Evolutionary conservation across 768 basidiomycete genomes (phyloP).

Genomic region (Erythrobasidium yunnanense): DNA sequence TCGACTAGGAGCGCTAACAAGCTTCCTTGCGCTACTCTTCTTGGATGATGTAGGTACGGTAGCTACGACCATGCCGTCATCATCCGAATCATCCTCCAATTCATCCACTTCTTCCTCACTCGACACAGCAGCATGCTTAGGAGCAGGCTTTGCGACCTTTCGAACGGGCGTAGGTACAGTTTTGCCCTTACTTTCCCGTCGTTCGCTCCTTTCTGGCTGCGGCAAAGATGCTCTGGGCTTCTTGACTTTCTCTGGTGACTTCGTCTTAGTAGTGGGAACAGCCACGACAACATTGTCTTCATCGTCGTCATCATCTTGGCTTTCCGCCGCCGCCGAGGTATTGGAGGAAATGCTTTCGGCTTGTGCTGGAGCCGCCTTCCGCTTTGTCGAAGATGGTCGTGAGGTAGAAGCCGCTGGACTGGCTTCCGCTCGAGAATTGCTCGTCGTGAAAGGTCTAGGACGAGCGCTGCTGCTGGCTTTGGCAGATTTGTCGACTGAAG

Average conservation of each 20-base stretch:
- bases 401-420: too few species aligned
- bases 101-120: background rate
- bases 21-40: too few species aligned
- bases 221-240: too few species aligned
- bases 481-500: too few species aligned
- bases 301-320: background rate
- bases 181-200: background rate
- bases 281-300: conserved; percentile 1
- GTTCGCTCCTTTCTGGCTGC: conserved; percentile 7
- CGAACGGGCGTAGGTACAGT: background rate
- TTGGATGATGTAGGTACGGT: too few species aligned
- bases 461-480: too few species aligned
- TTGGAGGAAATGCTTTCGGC: background rate
- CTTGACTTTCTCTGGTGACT: too few species aligned
- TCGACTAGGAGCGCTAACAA: too few species aligned
- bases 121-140: background rate
- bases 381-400: background rate
- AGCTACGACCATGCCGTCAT: too few species aligned
- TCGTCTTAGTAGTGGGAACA: background rate
- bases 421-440: too few species aligned
- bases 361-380: background rate
- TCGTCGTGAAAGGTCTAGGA: too few species aligned
- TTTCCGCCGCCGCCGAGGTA: background rate
- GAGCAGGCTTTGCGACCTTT: background rate
- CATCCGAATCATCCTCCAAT: too few species aligned